Conservation (phyloP, 768 basidiomycete genomes). For the Rhodotorula graminis region DNA sequence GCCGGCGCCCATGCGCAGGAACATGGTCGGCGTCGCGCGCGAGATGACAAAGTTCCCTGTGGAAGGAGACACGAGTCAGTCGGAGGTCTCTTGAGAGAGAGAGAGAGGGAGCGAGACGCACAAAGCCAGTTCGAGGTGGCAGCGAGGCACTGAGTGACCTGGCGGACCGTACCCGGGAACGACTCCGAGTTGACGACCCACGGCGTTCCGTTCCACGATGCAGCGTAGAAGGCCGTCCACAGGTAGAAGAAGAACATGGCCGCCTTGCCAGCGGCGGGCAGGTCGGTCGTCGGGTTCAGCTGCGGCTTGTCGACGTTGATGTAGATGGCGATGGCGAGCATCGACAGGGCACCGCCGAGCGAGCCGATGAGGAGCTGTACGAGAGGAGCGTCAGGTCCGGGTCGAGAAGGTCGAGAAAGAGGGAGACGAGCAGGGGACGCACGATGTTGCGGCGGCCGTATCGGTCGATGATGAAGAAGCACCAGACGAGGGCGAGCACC, state of each 20-base stretch:
- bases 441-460: constrained; percentile 34
- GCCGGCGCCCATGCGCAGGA: constrained; percentile 42
- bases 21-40: constrained; percentile 46
- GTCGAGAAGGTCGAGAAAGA: constrained; percentile 41
- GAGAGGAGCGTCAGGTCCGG: no score
- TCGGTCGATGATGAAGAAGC: constrained; percentile 42
- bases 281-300: constrained; percentile 19
- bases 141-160: constrained; percentile 42
- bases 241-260: constrained; percentile 44
- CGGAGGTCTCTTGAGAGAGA: no score
- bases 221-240: constrained; percentile 43
- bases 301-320: constrained; percentile 21
- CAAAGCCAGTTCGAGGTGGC: constrained; percentile 38
- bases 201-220: constrained; percentile 47
- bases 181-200: constrained; percentile 54
- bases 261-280: constrained; percentile 38
- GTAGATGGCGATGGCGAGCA: constrained; percentile 49
- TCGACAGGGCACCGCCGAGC: constrained; percentile 49
- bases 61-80: no score
- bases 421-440: constrained; percentile 47
- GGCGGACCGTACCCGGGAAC: constrained; percentile 47
- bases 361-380: constrained; percentile 50
- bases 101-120: constrained; percentile 37
- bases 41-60: constrained; percentile 44
- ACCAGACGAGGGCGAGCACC: constrained; percentile 47